Evolutionary conservation across 2,329 filamentous ascomycete genomes (phyloP).

Genomic region (Diaporthe batatas): DNA sequence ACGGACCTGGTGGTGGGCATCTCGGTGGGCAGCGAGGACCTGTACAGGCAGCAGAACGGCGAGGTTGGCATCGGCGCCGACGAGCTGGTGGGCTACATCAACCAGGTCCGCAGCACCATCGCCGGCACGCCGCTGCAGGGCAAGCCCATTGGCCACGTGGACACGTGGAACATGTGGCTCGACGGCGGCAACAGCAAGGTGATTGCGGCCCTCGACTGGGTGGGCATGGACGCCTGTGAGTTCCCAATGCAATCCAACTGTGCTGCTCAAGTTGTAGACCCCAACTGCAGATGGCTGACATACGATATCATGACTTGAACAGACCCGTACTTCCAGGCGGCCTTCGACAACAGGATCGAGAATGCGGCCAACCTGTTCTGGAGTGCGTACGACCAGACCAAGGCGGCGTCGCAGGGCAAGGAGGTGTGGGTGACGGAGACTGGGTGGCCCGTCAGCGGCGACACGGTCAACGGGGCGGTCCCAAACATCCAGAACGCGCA

Average conservation of each 20-base stretch:
- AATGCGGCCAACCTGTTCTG: constrained; percentile 78
- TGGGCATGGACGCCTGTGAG: constrained; percentile 81
- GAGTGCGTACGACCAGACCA: constrained; percentile 64
- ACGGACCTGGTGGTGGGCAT: constrained; percentile 81
- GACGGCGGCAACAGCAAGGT: constrained; percentile 79
- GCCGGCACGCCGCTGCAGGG: constrained; percentile 53
- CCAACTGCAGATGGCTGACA: too few relatives aligned
- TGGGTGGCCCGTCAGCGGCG: constrained; percentile 84
- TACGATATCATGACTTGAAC: too few relatives aligned
- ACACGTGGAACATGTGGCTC: constrained; percentile 87
- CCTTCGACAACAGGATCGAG: constrained; percentile 74
- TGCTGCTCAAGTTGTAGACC: too few relatives aligned
- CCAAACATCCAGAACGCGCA: constrained; percentile 77
- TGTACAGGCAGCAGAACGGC: constrained; percentile 76
- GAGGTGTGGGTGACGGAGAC: constrained; percentile 88
- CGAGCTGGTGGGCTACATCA: constrained; percentile 76
- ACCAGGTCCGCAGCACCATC: constrained; percentile 75
- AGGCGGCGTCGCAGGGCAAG: constrained; percentile 57
- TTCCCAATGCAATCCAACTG: too few relatives aligned
- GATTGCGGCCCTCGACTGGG: constrained; percentile 78
- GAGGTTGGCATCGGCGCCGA: constrained; percentile 61
- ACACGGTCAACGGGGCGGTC: constrained; percentile 71
- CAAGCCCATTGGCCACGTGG: constrained; percentile 79
- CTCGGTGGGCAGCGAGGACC: constrained; percentile 87
- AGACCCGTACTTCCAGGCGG: constrained; percentile 85